Conservation (phyloP, 768 basidiomycete species). For the Mycena venus region DNA sequence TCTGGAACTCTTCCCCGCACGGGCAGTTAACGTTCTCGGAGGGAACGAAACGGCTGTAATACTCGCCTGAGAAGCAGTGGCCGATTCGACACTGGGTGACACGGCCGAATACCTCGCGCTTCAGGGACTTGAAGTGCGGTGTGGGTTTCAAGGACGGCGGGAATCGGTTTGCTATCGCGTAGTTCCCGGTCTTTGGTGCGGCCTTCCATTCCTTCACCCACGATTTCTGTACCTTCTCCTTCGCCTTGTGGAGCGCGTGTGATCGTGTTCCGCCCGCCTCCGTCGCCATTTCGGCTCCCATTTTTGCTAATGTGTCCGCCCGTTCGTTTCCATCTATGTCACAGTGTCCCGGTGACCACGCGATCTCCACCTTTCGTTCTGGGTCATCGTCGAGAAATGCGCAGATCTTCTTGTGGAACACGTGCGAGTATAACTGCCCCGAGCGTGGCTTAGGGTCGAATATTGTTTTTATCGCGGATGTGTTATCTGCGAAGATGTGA, state of each 20-base stretch:
- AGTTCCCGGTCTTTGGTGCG: neutral
- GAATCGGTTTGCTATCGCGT: neutral
- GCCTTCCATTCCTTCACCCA: neutral
- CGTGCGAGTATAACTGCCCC: neutral
- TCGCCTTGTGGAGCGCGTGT: neutral
- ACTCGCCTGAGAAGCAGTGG: slow-evolving; percentile 44
- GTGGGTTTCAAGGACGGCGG: slow-evolving; percentile 30
- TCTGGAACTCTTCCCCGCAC: too few species aligned
- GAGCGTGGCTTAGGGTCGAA: neutral
- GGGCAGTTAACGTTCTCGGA: slow-evolving; percentile 14
- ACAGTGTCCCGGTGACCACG: neutral
- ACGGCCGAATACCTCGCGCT: slow-evolving; percentile 41
- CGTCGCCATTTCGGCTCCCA: neutral
- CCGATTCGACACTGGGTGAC: slow-evolving; percentile 42
- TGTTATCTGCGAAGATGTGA: neutral
- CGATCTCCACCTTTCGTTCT: neutral
- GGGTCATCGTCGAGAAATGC: neutral
- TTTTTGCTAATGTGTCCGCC: neutral
- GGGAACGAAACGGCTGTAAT: slow-evolving; percentile 38
- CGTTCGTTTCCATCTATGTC: neutral
- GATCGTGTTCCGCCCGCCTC: neutral
- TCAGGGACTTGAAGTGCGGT: slow-evolving; percentile 17
- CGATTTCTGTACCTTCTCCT: neutral
- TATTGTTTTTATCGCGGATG: neutral
- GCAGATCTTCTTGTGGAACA: neutral